phyloP scores from a whole-genome alignment of 2,329 filamentous ascomycete genomes.

The Aspergillus nomiae region DNA sequence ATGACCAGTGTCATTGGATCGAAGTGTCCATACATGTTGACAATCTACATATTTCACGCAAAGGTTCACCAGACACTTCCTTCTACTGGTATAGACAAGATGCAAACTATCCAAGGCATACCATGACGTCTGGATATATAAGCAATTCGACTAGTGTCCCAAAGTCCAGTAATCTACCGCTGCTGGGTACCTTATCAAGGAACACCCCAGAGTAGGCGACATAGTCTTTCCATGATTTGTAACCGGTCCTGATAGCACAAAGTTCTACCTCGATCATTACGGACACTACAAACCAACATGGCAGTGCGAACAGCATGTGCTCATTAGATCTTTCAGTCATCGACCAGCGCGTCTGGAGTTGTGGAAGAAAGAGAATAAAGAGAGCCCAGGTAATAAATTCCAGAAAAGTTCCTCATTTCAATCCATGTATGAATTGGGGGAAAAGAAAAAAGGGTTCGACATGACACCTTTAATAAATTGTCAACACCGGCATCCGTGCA shows the following conservation, averaged over 20 bases:
- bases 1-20: neutral
- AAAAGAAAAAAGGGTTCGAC: constrained; percentile 32
- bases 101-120: neutral
- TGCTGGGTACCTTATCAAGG: neutral
- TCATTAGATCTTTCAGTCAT: neutral
- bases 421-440: constrained; percentile 25
- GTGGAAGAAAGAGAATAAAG: neutral
- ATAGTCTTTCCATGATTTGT: neutral
- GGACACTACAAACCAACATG: neutral
- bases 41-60: neutral
- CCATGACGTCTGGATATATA: too few species aligned
- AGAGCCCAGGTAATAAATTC: constrained; percentile 14
- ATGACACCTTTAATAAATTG: constrained; percentile 35
- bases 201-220: neutral
- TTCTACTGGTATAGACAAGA: neutral
- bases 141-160: neutral
- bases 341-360: neutral
- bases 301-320: neutral
- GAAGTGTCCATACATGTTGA: neutral
- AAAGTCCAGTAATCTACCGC: neutral
- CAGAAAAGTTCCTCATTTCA: constrained; percentile 34
- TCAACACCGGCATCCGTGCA: constrained; percentile 34
- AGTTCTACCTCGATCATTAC: neutral
- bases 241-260: neutral
- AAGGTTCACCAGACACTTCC: neutral